Evolutionary conservation across 2,329 filamentous ascomycete genomes (phyloP).

Genomic region (Sporothrix sp.): DNA sequence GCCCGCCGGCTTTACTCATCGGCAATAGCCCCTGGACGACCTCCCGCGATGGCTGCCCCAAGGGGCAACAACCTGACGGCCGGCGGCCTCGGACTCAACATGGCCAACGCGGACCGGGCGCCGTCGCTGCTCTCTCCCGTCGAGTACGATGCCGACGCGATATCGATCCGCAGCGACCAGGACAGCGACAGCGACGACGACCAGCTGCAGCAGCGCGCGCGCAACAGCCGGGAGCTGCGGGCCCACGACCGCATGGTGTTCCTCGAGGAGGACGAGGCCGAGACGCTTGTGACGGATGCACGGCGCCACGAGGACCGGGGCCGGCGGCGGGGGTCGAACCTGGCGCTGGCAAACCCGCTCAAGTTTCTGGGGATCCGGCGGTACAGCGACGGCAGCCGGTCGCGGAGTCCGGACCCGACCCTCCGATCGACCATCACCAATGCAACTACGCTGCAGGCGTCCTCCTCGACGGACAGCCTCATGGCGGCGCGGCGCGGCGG

Average conservation of each 20-base stretch:
- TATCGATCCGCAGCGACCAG: slow-evolving; percentile 59
- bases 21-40: too few species aligned
- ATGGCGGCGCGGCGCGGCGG: not conserved
- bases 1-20: too few species aligned
- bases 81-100: not conserved
- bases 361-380: slow-evolving; percentile 31
- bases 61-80: not conserved
- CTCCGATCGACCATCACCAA: not conserved
- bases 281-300: slow-evolving; percentile 47
- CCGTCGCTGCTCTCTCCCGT: slow-evolving; percentile 50
- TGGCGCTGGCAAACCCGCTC: slow-evolving; percentile 38
- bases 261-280: slow-evolving; percentile 65
- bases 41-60: not conserved
- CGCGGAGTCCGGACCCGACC: slow-evolving; percentile 4
- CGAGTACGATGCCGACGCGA: slow-evolving; percentile 59
- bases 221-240: slow-evolving; percentile 60
- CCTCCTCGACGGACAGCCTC: slow-evolving; percentile 20
- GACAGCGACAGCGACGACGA: slow-evolving; percentile 71
- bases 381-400: slow-evolving; percentile 26
- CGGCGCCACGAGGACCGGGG: slow-evolving; percentile 42
- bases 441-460: slow-evolving; percentile 28
- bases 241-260: slow-evolving; percentile 61
- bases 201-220: slow-evolving; percentile 52
- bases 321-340: slow-evolving; percentile 35
- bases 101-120: not conserved